phyloP scores from a whole-genome alignment of 495 filamentous ascomycete genomes.

The Parachaetomium inaequale region DNA sequence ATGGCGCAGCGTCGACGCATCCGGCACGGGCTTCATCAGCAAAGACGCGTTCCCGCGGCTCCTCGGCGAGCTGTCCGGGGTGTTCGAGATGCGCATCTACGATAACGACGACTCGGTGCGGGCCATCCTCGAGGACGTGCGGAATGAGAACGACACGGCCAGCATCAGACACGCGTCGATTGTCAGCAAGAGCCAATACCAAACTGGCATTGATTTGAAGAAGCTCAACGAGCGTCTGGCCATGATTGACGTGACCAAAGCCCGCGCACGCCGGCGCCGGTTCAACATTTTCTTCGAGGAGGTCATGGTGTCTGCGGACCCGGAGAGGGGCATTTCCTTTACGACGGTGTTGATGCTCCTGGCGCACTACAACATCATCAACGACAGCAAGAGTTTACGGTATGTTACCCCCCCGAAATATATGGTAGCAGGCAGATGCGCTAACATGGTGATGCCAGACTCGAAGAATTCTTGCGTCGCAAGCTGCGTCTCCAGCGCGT shows the following conservation, averaged over 20 bases:
- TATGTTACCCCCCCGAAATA: slow-evolving; percentile 32
- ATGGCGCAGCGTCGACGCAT: slow-evolving; percentile 91
- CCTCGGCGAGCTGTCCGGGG: slow-evolving; percentile 84
- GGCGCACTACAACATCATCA: slow-evolving; percentile 98
- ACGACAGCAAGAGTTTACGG: slow-evolving; percentile 90
- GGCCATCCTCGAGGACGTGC: slow-evolving; percentile 77
- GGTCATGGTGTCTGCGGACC: slow-evolving; percentile 88
- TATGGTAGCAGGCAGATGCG: slow-evolving; percentile 11
- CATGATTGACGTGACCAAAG: slow-evolving; percentile 68
- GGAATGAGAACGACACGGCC: slow-evolving; percentile 48
- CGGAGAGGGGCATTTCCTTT: slow-evolving; percentile 83
- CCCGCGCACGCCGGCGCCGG: slow-evolving; percentile 66
- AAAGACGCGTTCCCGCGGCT: slow-evolving; percentile 90
- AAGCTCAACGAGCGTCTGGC: slow-evolving; percentile 71
- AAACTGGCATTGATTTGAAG: slow-evolving; percentile 70
- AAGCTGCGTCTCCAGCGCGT: slow-evolving; percentile 88
- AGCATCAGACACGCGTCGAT: slow-evolving; percentile 54
- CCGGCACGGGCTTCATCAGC: slow-evolving; percentile 83
- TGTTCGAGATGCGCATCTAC: slow-evolving; percentile 98
- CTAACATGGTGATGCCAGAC: slow-evolving; percentile 39
- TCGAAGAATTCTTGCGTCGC: slow-evolving; percentile 93
- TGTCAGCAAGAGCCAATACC: slow-evolving; percentile 40
- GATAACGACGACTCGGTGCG: slow-evolving; percentile 81
- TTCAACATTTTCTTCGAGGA: slow-evolving; percentile 96
- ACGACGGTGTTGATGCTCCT: slow-evolving; percentile 94